Conservation (phyloP, 805 yeast genomes). For the Candida bentonensis region DNA sequence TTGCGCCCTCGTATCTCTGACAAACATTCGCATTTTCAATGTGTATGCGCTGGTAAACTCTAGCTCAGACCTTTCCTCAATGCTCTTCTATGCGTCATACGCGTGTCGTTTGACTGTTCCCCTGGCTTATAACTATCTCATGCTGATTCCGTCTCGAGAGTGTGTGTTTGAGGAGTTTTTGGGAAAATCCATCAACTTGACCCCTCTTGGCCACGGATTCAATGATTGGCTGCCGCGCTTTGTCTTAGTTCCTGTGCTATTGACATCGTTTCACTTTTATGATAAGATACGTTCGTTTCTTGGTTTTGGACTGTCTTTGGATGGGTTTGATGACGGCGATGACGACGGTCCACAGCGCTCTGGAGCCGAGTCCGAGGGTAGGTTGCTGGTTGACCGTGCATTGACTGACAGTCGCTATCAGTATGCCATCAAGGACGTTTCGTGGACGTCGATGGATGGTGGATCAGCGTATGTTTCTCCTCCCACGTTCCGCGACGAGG, state of each 20-base stretch:
- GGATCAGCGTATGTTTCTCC: neutral
- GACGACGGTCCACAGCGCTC: conserved; percentile 7
- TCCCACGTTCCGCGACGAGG: neutral
- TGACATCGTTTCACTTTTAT: conserved; percentile 54
- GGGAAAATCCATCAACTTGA: conserved; percentile 61
- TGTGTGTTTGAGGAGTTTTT: conserved; percentile 56
- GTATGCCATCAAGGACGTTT: conserved; percentile 8
- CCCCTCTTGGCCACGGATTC: conserved; percentile 57
- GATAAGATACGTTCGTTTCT: conserved; percentile 37
- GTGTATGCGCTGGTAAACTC: conserved; percentile 61
- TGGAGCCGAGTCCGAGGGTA: conserved; percentile 13
- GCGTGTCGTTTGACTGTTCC: conserved; percentile 75
- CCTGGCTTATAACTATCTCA: conserved; percentile 62
- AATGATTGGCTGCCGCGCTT: conserved; percentile 68
- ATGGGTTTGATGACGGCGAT: conserved; percentile 23
- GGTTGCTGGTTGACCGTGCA: conserved; percentile 14
- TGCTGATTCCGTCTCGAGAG: conserved; percentile 40
- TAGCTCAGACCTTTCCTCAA: conserved; percentile 60
- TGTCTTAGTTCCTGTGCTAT: conserved; percentile 50
- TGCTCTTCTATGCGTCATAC: conserved; percentile 66
- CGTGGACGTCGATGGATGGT: neutral
- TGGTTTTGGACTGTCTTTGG: conserved; percentile 25
- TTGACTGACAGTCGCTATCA: conserved; percentile 12
- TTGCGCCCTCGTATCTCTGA: conserved; percentile 51
- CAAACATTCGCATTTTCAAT: conserved; percentile 57